Percentiles rank a stretch among this genome's conserved stretches.
Evolutionary conservation across 371 early-diverging fungal species (phyloP).

Genomic region (Dichotomocladium elegans): DNA sequence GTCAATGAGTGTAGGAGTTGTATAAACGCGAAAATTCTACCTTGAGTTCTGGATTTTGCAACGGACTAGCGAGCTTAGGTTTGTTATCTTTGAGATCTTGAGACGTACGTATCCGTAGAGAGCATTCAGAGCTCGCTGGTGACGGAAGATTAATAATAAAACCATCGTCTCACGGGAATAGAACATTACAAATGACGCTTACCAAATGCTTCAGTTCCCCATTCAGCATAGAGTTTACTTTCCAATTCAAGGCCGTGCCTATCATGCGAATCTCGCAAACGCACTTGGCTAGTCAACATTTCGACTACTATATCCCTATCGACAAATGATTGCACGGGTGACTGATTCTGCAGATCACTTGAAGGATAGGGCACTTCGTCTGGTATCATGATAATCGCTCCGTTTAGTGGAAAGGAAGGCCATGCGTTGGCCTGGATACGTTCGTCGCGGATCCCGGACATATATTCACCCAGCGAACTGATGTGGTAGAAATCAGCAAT

Average conservation of each 20-base stretch:
- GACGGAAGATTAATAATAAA: background rate
- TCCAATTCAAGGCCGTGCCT: constrained; percentile 40
- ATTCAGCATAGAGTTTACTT: constrained; percentile 34
- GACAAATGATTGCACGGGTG: constrained; percentile 8
- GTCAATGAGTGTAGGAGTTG: background rate
- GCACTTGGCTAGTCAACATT: constrained; percentile 17
- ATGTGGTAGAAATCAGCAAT: constrained; percentile 7
- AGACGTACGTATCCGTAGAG: constrained; percentile 43
- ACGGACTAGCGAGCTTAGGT: constrained; percentile 40
- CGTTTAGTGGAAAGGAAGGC: background rate
- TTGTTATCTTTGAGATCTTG: constrained; percentile 44
- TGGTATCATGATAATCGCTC: background rate
- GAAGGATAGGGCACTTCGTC: background rate
- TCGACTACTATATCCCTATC: constrained; percentile 27
- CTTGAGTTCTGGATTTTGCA: constrained; percentile 23
- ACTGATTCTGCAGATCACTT: background rate
- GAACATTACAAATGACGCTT: background rate
- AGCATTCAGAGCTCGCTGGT: constrained; percentile 30
- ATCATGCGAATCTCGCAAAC: constrained; percentile 28
- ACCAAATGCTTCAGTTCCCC: constrained; percentile 37
- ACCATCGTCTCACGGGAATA: background rate
- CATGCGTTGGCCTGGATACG: constrained; percentile 5
- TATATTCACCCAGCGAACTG: constrained; percentile 2
- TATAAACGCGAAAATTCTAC: constrained; percentile 9
- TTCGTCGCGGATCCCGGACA: background rate